phyloP scores from a whole-genome alignment of 2,329 filamentous ascomycete species.

The Colletotrichum sidae region DNA sequence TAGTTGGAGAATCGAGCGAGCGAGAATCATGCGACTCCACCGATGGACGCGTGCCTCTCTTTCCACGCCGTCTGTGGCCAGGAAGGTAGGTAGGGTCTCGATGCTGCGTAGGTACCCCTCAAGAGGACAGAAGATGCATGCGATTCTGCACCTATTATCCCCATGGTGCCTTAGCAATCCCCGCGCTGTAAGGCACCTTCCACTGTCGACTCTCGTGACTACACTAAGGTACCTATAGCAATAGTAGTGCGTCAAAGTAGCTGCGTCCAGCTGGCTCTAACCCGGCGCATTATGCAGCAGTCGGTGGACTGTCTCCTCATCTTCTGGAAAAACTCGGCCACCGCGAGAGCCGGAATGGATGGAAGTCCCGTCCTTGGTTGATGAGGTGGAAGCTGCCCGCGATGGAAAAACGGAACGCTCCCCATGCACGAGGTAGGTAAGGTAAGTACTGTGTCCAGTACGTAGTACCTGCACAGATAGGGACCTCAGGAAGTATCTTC shows the following conservation, averaged over 20 bases:
- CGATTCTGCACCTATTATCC: slow-evolving; percentile 13
- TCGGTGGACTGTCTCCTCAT: slow-evolving; percentile 24
- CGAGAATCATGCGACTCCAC: slow-evolving; percentile 36
- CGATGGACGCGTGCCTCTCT: slow-evolving; percentile 8
- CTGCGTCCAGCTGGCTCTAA: slow-evolving; percentile 17
- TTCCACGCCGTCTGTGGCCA: no score
- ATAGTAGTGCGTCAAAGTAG: not conserved
- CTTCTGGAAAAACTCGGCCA: slow-evolving; percentile 36
- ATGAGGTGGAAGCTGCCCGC: not conserved
- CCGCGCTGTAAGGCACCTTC: not conserved
- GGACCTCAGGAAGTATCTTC: no score
- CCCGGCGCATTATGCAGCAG: slow-evolving; percentile 4
- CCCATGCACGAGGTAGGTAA: no score
- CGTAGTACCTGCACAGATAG: no score
- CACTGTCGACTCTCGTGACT: no score
- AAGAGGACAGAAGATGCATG: slow-evolving; percentile 1
- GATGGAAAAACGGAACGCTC: not conserved
- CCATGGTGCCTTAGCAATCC: slow-evolving; percentile 1
- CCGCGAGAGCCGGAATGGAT: slow-evolving; percentile 32
- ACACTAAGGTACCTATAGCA: not conserved
- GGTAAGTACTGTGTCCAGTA: no score
- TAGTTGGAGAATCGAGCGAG: slow-evolving; percentile 29
- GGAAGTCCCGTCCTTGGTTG: slow-evolving; percentile 3
- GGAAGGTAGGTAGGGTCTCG: no score
- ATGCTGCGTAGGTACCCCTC: no score